These are phyloP conservation scores for Tolypocladium inflatum DNA, from an alignment of 2,329 filamentous ascomycete genomes.

Conservation along the genomic window DNA sequence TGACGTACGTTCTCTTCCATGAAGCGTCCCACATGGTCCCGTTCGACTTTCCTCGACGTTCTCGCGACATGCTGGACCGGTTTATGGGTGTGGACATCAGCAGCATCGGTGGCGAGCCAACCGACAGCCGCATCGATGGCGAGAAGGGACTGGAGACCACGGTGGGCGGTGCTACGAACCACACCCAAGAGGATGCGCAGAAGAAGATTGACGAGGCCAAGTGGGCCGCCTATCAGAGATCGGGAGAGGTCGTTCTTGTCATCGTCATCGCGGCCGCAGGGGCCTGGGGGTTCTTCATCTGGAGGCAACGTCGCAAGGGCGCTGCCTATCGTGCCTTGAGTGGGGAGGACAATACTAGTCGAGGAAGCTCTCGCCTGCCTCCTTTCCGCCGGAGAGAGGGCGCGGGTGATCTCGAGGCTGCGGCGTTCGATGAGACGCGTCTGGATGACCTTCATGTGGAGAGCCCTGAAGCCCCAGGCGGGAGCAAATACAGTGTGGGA, in stretches of 20 bases:
- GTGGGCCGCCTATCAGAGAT: conserved; percentile 82
- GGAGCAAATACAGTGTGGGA: conserved; percentile 46
- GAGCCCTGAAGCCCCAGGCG: conserved; percentile 30
- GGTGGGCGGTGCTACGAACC: conserved; percentile 58
- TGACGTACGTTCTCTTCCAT: conserved; percentile 93
- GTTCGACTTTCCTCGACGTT: conserved; percentile 79
- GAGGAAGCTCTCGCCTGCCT: conserved; percentile 29
- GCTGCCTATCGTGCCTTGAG: conserved; percentile 44
- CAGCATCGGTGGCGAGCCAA: conserved; percentile 71
- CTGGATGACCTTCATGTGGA: conserved; percentile 49
- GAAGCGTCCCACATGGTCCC: conserved; percentile 98
- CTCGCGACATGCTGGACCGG: conserved; percentile 92
- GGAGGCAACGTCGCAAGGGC: conserved; percentile 49
- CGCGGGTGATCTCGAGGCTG: conserved; percentile 49
- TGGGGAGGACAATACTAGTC: conserved; percentile 23
- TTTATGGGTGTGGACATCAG: conserved; percentile 91
- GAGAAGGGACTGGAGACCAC: conserved; percentile 72
- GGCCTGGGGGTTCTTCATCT: conserved; percentile 66
- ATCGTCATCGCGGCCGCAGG: conserved; percentile 67
- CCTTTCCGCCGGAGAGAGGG: conserved; percentile 36
- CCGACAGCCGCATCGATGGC: conserved; percentile 74
- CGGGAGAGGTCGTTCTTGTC: conserved; percentile 75
- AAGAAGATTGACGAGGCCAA: conserved; percentile 72
- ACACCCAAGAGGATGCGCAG: conserved; percentile 41
- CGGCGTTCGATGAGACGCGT: conserved; percentile 57